These are phyloP conservation scores for Schizophyllum commune DNA, from an alignment of 1,284 basidiomycete species.

Conservation along the genomic window DNA sequence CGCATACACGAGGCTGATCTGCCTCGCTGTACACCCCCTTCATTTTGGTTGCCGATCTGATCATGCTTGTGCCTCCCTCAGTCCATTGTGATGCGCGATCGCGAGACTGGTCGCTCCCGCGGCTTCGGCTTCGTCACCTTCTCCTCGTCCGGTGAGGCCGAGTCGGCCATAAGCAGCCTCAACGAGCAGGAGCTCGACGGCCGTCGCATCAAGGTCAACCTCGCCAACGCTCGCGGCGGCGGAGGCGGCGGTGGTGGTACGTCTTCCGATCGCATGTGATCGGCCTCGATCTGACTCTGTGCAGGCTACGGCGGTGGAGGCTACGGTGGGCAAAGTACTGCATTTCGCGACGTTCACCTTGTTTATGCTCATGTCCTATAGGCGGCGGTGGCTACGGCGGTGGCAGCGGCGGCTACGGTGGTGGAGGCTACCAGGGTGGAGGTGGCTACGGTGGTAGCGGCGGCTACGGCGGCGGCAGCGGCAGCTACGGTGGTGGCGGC, in stretches of 20 bases:
- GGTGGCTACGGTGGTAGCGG: conserved; percentile 21
- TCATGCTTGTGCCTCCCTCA: conserved; percentile 21
- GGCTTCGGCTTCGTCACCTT: conserved; percentile 96
- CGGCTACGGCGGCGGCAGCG: conserved; percentile 24
- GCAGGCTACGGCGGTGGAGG: conserved; percentile 21
- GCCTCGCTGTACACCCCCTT: neutral
- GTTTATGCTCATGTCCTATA: neutral
- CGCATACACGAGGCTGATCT: conserved; percentile 13
- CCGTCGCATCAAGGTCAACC: conserved; percentile 88
- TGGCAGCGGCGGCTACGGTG: conserved; percentile 17
- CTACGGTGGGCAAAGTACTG: conserved; percentile 19
- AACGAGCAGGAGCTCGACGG: conserved; percentile 95
- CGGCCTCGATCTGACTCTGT: conserved; percentile 16
- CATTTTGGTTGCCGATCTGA: conserved; percentile 11
- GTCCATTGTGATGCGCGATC: conserved; percentile 97
- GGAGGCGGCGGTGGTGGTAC: conserved; percentile 42
- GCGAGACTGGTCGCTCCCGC: conserved; percentile 92
- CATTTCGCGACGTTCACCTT: neutral
- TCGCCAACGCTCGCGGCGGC: conserved; percentile 78
- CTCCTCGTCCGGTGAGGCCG: conserved; percentile 56
- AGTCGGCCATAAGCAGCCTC: conserved; percentile 69
- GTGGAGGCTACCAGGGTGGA: conserved; percentile 19
- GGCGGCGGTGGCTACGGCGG: conserved; percentile 20
- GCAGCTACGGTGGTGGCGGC: conserved; percentile 17
- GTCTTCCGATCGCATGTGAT: neutral